Percentiles rank a stretch among this genome's conserved stretches.
These are phyloP conservation scores for Sutorius eximius DNA, from an alignment of 1,284 basidiomycete genomes.

Conservation along the genomic window DNA sequence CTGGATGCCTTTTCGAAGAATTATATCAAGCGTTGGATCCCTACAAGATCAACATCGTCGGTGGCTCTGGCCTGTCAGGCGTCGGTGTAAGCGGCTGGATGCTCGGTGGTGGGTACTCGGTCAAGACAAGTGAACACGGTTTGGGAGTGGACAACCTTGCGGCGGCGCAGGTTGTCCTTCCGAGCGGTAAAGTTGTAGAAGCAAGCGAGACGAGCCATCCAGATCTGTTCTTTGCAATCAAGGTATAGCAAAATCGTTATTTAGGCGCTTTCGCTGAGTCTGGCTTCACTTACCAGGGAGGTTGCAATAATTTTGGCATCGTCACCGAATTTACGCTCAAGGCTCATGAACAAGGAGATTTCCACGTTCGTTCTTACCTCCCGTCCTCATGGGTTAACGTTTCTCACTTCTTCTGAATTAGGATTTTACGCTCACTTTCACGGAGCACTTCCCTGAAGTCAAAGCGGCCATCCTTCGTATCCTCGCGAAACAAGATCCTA, in stretches of 20 bases:
- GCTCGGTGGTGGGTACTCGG: background rate
- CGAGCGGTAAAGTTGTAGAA: background rate
- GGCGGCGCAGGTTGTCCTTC: background rate
- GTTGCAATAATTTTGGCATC: slow-evolving; percentile 34
- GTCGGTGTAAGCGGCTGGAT: background rate
- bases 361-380: background rate
- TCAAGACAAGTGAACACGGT: background rate
- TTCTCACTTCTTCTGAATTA: background rate
- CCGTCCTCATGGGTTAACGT: background rate
- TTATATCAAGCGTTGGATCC: background rate
- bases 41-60: background rate
- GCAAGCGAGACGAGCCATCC: slow-evolving; percentile 14
- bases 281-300: slow-evolving; percentile 23
- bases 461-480: slow-evolving; percentile 4
- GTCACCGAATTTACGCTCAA: slow-evolving; percentile 27
- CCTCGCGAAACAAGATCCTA: slow-evolving; percentile 1
- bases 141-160: background rate
- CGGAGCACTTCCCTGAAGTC: slow-evolving; percentile 1
- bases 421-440: background rate
- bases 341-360: slow-evolving; percentile 9
- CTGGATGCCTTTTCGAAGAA: background rate
- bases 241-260: slow-evolving; percentile 27
- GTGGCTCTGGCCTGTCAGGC: background rate
- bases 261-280: background rate
- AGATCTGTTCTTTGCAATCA: slow-evolving; percentile 44